These are phyloP conservation scores for Physaria fendleri DNA, from an alignment of 345 rosid genomes.

Conservation along the genomic window DNA sequence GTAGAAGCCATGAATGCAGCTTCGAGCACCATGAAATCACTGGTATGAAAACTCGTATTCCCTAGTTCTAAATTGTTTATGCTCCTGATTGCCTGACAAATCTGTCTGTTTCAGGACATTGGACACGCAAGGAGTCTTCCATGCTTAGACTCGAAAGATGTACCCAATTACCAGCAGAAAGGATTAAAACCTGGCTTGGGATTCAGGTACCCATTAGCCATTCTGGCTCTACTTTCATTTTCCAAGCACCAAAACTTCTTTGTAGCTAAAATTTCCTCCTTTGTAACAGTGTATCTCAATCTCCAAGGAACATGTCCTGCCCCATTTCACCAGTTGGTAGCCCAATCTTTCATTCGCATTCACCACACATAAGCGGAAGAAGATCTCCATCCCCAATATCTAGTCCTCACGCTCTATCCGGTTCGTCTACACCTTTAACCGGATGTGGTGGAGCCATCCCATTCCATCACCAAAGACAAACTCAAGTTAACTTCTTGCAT, in stretches of 20 bases:
- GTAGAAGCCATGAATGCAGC: slow-evolving; percentile 37
- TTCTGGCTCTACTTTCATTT: neutral
- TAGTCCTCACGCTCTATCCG: slow-evolving; percentile 57
- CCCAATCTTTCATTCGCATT: slow-evolving; percentile 51
- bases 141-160: slow-evolving; percentile 41
- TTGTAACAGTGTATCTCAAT: slow-evolving; percentile 40
- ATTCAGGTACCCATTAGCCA: slow-evolving; percentile 38
- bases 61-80: neutral
- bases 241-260: neutral
- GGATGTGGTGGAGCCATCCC: slow-evolving; percentile 58
- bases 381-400: slow-evolving; percentile 62
- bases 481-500: slow-evolving; percentile 40
- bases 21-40: slow-evolving; percentile 44
- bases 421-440: slow-evolving; percentile 58
- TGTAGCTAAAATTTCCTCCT: neutral
- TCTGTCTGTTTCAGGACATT: slow-evolving; percentile 39
- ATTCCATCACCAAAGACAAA: slow-evolving; percentile 45
- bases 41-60: slow-evolving; percentile 35
- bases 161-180: slow-evolving; percentile 38
- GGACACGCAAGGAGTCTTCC: slow-evolving; percentile 42
- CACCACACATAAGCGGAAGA: slow-evolving; percentile 50
- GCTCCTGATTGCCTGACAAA: slow-evolving; percentile 21
- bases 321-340: slow-evolving; percentile 61
- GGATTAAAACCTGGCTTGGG: slow-evolving; percentile 36
- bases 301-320: slow-evolving; percentile 48